phyloP scores from a whole-genome alignment of 306 rosid genomes.

The Delonix regia region DNA sequence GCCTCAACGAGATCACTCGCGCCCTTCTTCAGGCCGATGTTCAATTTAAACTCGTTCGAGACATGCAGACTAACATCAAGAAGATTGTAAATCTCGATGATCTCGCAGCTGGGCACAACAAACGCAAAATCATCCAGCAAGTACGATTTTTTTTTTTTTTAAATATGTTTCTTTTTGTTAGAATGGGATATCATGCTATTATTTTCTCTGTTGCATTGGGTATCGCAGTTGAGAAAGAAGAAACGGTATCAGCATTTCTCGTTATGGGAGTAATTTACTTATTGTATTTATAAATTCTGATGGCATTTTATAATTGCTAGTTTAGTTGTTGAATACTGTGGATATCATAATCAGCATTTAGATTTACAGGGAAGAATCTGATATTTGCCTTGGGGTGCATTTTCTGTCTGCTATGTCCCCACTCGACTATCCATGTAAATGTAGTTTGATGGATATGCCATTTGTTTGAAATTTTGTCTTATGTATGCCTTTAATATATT shows the following conservation, averaged over 20 bases:
- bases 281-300: not conserved
- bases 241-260: not conserved
- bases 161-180: not conserved
- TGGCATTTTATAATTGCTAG: not conserved
- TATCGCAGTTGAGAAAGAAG: not conserved
- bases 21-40: slow-evolving; percentile 89
- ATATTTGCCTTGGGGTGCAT: not conserved
- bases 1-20: slow-evolving; percentile 88
- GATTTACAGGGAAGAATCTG: not conserved
- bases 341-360: not conserved
- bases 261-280: not conserved
- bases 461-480: not conserved
- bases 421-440: not conserved
- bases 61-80: slow-evolving; percentile 86
- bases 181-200: not conserved
- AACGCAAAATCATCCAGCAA: slow-evolving; percentile 83
- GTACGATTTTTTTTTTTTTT: slow-evolving; percentile 33
- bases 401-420: too few relatives aligned
- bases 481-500: not conserved
- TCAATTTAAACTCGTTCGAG: slow-evolving; percentile 84
- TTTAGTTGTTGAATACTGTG: not conserved
- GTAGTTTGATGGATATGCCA: not conserved
- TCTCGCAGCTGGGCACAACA: slow-evolving; percentile 89
- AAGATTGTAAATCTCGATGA: slow-evolving; percentile 76
- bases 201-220: too few relatives aligned